Base-by-base conservation (phyloP, 2,329 filamentous ascomycete genomes). In the Dendryphion nanum region DNA sequence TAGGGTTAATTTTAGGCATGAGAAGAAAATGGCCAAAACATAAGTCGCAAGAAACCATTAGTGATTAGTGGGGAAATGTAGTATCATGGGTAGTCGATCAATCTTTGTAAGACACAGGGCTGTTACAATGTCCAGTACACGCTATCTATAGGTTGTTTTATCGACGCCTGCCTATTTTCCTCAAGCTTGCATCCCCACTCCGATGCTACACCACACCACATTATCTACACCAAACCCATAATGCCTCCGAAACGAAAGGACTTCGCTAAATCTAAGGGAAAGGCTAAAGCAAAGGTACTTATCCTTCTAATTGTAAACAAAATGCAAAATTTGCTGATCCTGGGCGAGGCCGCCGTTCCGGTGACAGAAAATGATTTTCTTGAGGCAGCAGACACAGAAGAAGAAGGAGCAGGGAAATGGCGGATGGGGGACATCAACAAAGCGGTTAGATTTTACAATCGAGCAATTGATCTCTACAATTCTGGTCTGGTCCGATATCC, bases 371-470 rank as follows among this genome's bases (percentile, higher is more conserved):
- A 86, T 67, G 83, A 86, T 47, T 87, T 79, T 51, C 73, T 85
- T 36, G 81, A 79, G 44, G 78, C 75, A 17, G 84, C 82, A 8
- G 83, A 86, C 37, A 77, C 82, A 20, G 74, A 81, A 42, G 84
- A 89, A 65, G 81, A 86, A 61, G 80, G 80, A 4, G 84, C 82
- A 5, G 82, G 84, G 45, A 89, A 89, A 74, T 86, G 83, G 80
- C 74, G 83, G 34, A 82, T 77, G 24, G 85, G 84, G 16, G 84
- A 89, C 59, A 75, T 81, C 15, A 77, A 72, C 33, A 88, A 87
- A 53, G 76, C 78, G 4, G 72, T 74, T 46, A 70, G 80, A 32
- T 80, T 80, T 49, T 81, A 79, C 55, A 72, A 80, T 47, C 72
- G 82, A 44, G 84, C 85, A 10, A 75, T 86, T 36, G 76, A 84